Percentiles rank a stretch among this genome's conserved stretches.
phyloP scores from a whole-genome alignment of 768 basidiomycete genomes.

The Calocera cornea region DNA sequence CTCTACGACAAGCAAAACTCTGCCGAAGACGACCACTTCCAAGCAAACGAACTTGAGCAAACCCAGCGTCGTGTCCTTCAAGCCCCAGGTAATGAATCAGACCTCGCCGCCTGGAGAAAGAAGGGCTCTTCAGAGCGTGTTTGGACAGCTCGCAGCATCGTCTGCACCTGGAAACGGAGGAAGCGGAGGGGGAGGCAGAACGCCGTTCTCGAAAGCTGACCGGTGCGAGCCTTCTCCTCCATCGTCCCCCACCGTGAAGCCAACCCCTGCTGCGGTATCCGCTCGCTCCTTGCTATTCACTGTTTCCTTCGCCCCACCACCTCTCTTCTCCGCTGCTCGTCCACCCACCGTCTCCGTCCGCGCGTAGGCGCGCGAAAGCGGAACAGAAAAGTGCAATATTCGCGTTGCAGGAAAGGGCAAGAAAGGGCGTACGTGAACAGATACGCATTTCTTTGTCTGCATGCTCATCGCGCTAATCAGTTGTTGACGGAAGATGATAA shows the following conservation, averaged over 20 bases:
- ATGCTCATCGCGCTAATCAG: neutral
- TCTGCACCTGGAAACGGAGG: neutral
- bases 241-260: neutral
- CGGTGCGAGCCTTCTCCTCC: slow-evolving; percentile 1
- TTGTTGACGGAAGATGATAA: neutral
- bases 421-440: neutral
- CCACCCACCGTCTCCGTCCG: neutral
- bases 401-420: neutral
- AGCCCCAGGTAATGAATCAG: too few relatives aligned
- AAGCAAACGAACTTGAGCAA: too few relatives aligned
- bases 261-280: neutral
- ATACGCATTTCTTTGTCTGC: neutral
- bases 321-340: neutral
- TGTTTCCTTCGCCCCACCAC: neutral
- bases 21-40: neutral
- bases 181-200: neutral
- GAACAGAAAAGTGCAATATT: neutral
- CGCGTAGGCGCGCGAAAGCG: neutral
- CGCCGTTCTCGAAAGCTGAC: slow-evolving; percentile 1
- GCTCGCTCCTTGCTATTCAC: neutral
- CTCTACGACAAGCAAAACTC: neutral
- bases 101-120: too few relatives aligned
- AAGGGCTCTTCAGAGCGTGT: too few relatives aligned
- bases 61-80: too few relatives aligned
- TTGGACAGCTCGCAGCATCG: neutral